Evolutionary conservation across 768 basidiomycete genomes (phyloP).

Genomic region (Holtermannia corniformis): DNA sequence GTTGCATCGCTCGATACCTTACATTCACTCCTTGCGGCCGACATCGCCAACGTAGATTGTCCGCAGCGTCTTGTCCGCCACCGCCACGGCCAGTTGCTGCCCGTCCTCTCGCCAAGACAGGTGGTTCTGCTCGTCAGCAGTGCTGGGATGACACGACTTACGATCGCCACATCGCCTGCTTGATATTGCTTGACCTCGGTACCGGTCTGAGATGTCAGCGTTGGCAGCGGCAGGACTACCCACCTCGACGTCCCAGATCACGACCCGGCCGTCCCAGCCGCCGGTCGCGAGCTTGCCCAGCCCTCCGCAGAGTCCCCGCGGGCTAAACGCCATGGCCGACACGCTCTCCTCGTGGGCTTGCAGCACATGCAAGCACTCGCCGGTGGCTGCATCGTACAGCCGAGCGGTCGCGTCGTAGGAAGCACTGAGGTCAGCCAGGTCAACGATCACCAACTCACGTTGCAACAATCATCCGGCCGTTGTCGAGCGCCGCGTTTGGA

Average conservation of each 20-base stretch:
- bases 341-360: slow-evolving; percentile 26
- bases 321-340: slow-evolving; percentile 31
- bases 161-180: slow-evolving; percentile 20
- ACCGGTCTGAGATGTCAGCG: slow-evolving; percentile 5
- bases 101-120: slow-evolving; percentile 36
- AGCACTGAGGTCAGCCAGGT: slow-evolving; percentile 14
- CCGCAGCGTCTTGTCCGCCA: slow-evolving; percentile 31
- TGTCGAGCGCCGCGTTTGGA: slow-evolving; percentile 3
- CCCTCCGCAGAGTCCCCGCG: slow-evolving; percentile 11
- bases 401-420: slow-evolving; percentile 36
- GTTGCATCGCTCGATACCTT: too few relatives aligned
- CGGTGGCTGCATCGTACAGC: slow-evolving; percentile 27
- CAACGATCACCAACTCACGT: background rate
- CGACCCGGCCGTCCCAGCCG: slow-evolving; percentile 28
- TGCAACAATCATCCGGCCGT: background rate
- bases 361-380: slow-evolving; percentile 25
- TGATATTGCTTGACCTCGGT: slow-evolving; percentile 6
- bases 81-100: slow-evolving; percentile 31
- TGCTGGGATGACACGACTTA: slow-evolving; percentile 5
- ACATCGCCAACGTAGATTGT: slow-evolving; percentile 27
- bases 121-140: slow-evolving; percentile 6
- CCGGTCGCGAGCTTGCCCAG: slow-evolving; percentile 31
- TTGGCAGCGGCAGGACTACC: slow-evolving; percentile 8
- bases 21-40: too few relatives aligned
- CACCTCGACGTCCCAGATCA: slow-evolving; percentile 36